phyloP scores from a whole-genome alignment of 352 stramenopile genomes.

The Pythium brassicae region DNA sequence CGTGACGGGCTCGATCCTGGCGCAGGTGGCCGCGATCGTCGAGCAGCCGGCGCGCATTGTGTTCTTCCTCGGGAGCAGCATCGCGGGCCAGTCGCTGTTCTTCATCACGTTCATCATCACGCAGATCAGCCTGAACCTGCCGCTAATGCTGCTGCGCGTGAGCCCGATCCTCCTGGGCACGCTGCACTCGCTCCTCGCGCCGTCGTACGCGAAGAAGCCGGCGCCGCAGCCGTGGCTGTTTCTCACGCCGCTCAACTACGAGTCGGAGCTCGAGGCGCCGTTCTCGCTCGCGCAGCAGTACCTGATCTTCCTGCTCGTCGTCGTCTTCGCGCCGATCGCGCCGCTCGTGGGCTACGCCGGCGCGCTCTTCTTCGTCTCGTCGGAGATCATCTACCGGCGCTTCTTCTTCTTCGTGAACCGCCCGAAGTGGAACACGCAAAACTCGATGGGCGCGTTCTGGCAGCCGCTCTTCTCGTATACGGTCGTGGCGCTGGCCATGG shows the following conservation, averaged over 20 bases:
- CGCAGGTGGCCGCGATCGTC: constrained; percentile 48
- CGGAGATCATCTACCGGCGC: constrained; percentile 66
- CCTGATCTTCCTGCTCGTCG: constrained; percentile 66
- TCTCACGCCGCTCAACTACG: constrained; percentile 45
- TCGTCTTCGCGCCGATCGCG: constrained; percentile 73
- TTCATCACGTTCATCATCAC: constrained; percentile 80
- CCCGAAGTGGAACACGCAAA: constrained; percentile 45
- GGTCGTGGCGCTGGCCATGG: constrained; percentile 54
- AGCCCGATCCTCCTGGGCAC: constrained; percentile 36
- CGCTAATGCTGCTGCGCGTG: constrained; percentile 55
- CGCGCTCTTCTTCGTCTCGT: constrained; percentile 59
- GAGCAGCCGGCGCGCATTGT: constrained; percentile 58
- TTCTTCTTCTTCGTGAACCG: constrained; percentile 69
- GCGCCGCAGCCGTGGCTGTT: constrained; percentile 48
- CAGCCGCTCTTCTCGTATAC: constrained; percentile 64
- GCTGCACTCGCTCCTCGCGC: constrained; percentile 44
- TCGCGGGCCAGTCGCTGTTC: constrained; percentile 73
- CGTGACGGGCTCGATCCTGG: constrained; percentile 60
- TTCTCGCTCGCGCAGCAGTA: constrained; percentile 64
- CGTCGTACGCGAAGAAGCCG: constrained; percentile 43
- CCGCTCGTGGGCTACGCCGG: constrained; percentile 61
- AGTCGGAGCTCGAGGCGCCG: constrained; percentile 48
- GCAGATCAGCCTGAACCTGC: constrained; percentile 60
- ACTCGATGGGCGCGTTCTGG: constrained; percentile 66
- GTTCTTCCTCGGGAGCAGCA: constrained; percentile 65